phyloP scores from a whole-genome alignment of 2,329 filamentous ascomycete genomes.

The Tolypocladium guangdongense region DNA sequence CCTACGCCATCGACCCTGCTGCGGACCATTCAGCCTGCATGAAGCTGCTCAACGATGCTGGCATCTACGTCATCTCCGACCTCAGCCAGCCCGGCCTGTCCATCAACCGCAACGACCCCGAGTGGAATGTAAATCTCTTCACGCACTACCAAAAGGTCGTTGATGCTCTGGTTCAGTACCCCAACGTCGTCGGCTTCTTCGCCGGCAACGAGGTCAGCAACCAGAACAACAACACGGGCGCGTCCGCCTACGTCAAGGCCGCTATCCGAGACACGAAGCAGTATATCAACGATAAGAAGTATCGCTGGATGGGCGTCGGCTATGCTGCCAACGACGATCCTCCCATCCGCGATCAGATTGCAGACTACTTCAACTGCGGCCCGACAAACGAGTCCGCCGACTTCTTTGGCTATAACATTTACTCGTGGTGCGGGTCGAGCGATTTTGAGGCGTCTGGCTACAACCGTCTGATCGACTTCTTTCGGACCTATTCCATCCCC shows the following conservation, averaged over 20 bases:
- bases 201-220: constrained; percentile 97
- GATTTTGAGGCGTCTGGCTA: constrained; percentile 69
- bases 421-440: constrained; percentile 94
- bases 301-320: constrained; percentile 76
- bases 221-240: constrained; percentile 73
- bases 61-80: constrained; percentile 94
- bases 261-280: constrained; percentile 92
- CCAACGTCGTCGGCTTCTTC: constrained; percentile 94
- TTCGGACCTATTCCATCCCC: constrained; percentile 79
- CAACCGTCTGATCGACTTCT: constrained; percentile 73
- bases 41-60: constrained; percentile 66
- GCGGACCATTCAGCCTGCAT: constrained; percentile 76
- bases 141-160: constrained; percentile 74
- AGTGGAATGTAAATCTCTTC: constrained; percentile 72
- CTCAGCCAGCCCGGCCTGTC: constrained; percentile 70
- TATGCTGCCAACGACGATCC: constrained; percentile 94
- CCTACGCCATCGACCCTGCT: constrained; percentile 81
- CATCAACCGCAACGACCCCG: constrained; percentile 73
- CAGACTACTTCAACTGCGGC: constrained; percentile 92
- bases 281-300: constrained; percentile 78
- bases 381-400: constrained; percentile 57
- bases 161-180: constrained; percentile 70
- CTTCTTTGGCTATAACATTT: constrained; percentile 99
- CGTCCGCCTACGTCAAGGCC: constrained; percentile 93
- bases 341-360: constrained; percentile 68